Evolutionary conservation across 768 basidiomycete genomes (phyloP), one percentile per base, ranked within the genome.

Genomic region (Lepiota venenata): DNA sequence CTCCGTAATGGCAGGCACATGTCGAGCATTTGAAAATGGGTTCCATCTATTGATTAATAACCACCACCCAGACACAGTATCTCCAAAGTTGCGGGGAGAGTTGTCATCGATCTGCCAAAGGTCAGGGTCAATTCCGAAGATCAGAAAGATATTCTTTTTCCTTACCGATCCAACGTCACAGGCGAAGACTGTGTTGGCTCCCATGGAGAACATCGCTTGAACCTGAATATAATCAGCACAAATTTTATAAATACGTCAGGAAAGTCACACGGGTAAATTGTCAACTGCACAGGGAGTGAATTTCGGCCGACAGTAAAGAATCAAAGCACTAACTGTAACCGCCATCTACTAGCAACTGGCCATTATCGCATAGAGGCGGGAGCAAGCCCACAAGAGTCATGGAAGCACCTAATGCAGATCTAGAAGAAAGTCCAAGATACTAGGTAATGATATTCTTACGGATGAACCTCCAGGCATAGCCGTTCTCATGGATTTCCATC

Each of bases 391-490:
- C 95, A 60, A 99, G 71, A 1, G 95, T 92, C 97, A 99, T 99
- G 1, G 95, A 98, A 15, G 94, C 97, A 50, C 94, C 92, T 88
- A 56, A 43, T 10, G 56, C 47, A 29, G 52, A 22, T 32, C 43
- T 41, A 52, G 49, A 18, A 25, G 15, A 50, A 14, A 21, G 32
- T 8, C 25, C 21, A 43, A 50, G 9, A 36, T 25, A 35, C 9
- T 14, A 39, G 9, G 54, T 6, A 12, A 18, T 2, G 14, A 43
- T 42, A 64, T 54, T 61, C 78, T 61, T 65, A 91, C 92, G 88
- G 51, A 92, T 91, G 65, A 84, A 92, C 61, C 93, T 79, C 96
- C 96, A 99, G 11, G 97, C 96, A 72, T 98, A 98, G n/a, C 97
- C 97, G 11, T 92, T 91, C 61, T 95, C 90, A 63, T 99, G 97